Evolutionary conservation across 768 basidiomycete genomes (phyloP).

Genomic region (Naganishia onofrii): DNA sequence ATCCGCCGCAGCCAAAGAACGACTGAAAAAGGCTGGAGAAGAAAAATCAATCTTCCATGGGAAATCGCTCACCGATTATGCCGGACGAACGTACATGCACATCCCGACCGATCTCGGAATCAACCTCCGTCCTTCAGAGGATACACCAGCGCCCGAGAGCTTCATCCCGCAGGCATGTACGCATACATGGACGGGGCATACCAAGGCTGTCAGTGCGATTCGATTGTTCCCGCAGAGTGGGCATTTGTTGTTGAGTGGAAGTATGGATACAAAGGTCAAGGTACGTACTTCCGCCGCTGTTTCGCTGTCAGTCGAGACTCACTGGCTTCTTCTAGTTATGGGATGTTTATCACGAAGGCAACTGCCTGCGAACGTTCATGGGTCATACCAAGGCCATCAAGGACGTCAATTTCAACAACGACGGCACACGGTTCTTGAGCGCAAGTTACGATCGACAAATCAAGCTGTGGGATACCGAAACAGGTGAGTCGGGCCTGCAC

Average conservation of each 20-base stretch:
- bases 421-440: conserved; percentile 81
- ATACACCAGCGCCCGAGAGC: conserved; percentile 69
- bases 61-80: conserved; percentile 93
- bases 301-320: background rate
- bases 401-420: conserved; percentile 92
- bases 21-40: conserved; percentile 81
- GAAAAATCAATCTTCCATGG: conserved; percentile 96
- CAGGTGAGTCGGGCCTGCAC: conserved; percentile 54
- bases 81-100: conserved; percentile 96
- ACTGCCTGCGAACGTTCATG: conserved; percentile 93
- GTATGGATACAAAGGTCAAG: conserved; percentile 99
- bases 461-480: conserved; percentile 99
- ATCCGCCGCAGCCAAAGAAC: conserved; percentile 57
- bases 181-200: conserved; percentile 98
- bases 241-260: conserved; percentile 86
- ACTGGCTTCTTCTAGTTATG: conserved; percentile 65
- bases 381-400: conserved; percentile 96
- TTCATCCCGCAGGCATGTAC: conserved; percentile 94
- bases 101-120: conserved; percentile 84
- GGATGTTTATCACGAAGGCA: conserved; percentile 96
- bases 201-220: conserved; percentile 89
- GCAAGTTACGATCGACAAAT: conserved; percentile 95
- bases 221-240: conserved; percentile 88
- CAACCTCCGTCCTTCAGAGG: conserved; percentile 70
- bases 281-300: conserved; percentile 56